These are phyloP conservation scores for Phytophthora pinifolia DNA, from an alignment of 352 stramenopile species.

Conservation along the genomic window DNA sequence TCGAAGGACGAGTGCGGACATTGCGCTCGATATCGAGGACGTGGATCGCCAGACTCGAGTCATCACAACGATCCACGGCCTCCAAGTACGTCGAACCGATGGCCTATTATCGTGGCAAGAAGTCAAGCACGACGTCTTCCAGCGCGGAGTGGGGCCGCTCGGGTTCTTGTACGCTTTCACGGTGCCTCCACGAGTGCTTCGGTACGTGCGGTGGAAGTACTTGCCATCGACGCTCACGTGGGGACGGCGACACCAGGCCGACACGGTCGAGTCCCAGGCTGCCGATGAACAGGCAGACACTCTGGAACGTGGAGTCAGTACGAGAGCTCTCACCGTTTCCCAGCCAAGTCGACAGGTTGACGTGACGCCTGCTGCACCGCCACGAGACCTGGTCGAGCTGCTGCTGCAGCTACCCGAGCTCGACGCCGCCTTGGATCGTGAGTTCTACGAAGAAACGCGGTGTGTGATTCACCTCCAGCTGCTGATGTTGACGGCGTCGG, in stretches of 20 bases:
- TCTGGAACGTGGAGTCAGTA: conserved; percentile 24
- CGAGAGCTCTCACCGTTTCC: not conserved
- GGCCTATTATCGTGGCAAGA: conserved; percentile 47
- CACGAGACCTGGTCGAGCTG: conserved; percentile 59
- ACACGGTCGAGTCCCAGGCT: not conserved
- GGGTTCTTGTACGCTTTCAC: conserved; percentile 68
- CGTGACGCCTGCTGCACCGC: conserved; percentile 5
- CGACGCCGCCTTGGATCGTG: conserved; percentile 71
- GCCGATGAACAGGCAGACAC: conserved; percentile 13
- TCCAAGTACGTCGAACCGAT: conserved; percentile 41
- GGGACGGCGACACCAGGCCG: conserved; percentile 9
- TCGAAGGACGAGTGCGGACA: conserved; percentile 45
- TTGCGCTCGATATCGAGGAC: conserved; percentile 70
- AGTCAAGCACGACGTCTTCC: conserved; percentile 45
- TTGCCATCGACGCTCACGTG: conserved; percentile 32
- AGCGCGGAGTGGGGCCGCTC: conserved; percentile 50
- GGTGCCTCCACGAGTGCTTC: conserved; percentile 42
- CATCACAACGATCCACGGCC: conserved; percentile 33
- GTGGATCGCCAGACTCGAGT: conserved; percentile 55
- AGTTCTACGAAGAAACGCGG: conserved; percentile 89
- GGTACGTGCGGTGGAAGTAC: conserved; percentile 59
- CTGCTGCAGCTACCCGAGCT: conserved; percentile 66
- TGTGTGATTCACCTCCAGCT: conserved; percentile 92
- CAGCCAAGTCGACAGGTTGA: conserved; percentile 12
- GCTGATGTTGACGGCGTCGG: conserved; percentile 86